A percentile compares a stretch with the other conserved stretches of the same genome.
Evolutionary conservation across 208 protist genomes (phyloP).

Genomic region (Novymonas esmeraldas): DNA sequence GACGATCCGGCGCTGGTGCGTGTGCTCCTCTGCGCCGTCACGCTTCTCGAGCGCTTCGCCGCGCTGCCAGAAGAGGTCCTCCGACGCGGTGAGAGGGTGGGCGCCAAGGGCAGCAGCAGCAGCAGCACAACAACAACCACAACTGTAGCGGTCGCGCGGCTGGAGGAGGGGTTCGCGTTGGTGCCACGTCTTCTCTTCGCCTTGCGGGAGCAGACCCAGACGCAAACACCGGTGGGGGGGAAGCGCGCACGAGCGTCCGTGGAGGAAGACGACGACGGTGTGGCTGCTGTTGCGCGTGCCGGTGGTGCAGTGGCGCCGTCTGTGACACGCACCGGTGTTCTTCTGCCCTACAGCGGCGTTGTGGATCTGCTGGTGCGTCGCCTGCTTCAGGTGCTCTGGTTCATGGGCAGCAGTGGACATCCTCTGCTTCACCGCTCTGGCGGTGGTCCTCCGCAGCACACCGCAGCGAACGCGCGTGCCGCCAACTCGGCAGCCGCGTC

Average conservation of each 20-base stretch:
- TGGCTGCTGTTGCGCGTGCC: neutral
- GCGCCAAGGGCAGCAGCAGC: neutral
- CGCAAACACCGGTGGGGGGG: neutral
- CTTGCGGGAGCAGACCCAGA: constrained; percentile 27
- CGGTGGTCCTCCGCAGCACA: neutral
- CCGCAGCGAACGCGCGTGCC: neutral
- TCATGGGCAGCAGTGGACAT: constrained; percentile 45
- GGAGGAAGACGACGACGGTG: neutral
- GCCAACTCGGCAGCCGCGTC: neutral
- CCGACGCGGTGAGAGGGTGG: constrained; percentile 1
- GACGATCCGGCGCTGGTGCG: constrained; percentile 23
- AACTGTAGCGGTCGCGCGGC: constrained; percentile 6
- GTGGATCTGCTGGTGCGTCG: constrained; percentile 46
- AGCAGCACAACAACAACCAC: neutral
- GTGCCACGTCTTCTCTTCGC: constrained; percentile 43
- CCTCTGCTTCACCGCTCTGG: constrained; percentile 12
- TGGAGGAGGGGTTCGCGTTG: constrained; percentile 31
- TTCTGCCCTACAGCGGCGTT: constrained; percentile 30
- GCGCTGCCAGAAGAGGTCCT: constrained; percentile 28
- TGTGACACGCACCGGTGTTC: constrained; percentile 21
- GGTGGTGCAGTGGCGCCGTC: neutral
- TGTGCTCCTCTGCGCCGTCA: constrained; percentile 20
- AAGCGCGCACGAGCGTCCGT: constrained; percentile 11
- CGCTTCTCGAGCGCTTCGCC: constrained; percentile 26
- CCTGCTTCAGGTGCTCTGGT: constrained; percentile 59